Base-by-base conservation (phyloP, 176 grass and related monocot species). In the Zea luxurians region DNA sequence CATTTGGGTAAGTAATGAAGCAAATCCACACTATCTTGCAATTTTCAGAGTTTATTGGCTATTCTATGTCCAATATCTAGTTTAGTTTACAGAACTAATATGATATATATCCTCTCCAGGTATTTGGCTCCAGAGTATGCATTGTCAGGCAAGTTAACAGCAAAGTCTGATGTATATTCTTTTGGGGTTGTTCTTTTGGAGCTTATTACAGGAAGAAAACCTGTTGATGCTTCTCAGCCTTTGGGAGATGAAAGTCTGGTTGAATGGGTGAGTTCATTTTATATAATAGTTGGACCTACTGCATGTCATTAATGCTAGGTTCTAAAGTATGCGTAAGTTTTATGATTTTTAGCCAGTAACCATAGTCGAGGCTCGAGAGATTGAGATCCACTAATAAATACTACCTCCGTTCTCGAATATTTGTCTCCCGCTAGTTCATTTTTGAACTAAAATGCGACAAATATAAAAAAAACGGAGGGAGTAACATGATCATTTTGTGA, bases 81-180 rank as follows among this genome's bases (percentile, higher is more conserved):
- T 75, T 4, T 44, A 37, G 6, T 78, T 87, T 78, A 46, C 4
- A 55, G 8, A 44, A 60, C 58, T 27, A 75, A 80, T 85, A 17
- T 73, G 9, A 8, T 64, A 57, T 68, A 52, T 43, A 41, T 46
- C 65, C 35, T 70, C 54, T 88, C 11, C 81, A 99, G 96, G 83
- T 99, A 99, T 79, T 78, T 99, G 37, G 92, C 96, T 85, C 96
- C 96, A 62, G 96, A 99, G 77, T 99, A 99, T 91, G 96, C 88
- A 69, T 84, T 85, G 48, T 96, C 90, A 2, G 92, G 96, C 68
- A 96, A 96, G 74, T 82, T 99, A 73, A 96, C 96, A 43, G 82
- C 90, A 64, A 99, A 99, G 86, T 99, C 92, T 84, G 96, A 99
- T 83, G 79, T 99, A 40, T 99, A 99, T 93, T 99, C 96, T 61